Base-by-base conservation (phyloP, 192 early-diverging fungal species). In the Entophlyctis luteolus region DNA sequence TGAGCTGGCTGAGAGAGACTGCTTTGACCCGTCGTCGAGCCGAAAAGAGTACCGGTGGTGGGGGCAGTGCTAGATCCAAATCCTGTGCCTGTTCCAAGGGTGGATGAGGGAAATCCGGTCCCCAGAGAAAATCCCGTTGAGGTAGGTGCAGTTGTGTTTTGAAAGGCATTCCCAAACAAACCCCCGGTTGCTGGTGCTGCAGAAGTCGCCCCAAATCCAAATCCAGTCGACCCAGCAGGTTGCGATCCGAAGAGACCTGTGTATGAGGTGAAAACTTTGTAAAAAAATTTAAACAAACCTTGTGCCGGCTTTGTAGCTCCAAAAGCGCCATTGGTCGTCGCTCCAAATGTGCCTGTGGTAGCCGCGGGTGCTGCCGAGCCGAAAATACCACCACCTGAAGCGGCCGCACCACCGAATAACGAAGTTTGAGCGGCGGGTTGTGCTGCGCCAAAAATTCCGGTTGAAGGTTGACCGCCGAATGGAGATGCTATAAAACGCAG, bases 381-480 rank as follows among this genome's bases (percentile, higher is more conserved):
- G 69, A 79, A 79, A 6, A 62, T 20, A 34, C 72, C 70, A 25
- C 47, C 75, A 4, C 31, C 25, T 20, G 68, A 22, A 16, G 73
- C 46, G 12, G 35, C 27, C 18, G 29, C 27, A 28, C 37, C 37
- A 36, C 45, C 29, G 18, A 34, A 37, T n/a, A 62, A 59, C 25
- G 49, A 50, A 70, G 48, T 66, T 48, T 35, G 38, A 16, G 36
- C 16, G 4, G 34, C 45, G 2, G 55, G 22, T 65, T 42, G 52
- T 2, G 42, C 23, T n/a, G 63, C 4, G 23, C 68, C 68, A 70
- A 70, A 70, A 12, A 60, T 32, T 16, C 18, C 14, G 16, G 53
- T 28, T 18, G 47, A 16, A 28, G 36, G 25, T 14, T 32, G 6
- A 4, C 60, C 54, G n/a, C 67, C 67, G 32, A 68, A 68, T 12